These are phyloP conservation scores for Colletotrichum sp. DNA, from an alignment of 2,329 filamentous ascomycete species.

Conservation along the genomic window DNA sequence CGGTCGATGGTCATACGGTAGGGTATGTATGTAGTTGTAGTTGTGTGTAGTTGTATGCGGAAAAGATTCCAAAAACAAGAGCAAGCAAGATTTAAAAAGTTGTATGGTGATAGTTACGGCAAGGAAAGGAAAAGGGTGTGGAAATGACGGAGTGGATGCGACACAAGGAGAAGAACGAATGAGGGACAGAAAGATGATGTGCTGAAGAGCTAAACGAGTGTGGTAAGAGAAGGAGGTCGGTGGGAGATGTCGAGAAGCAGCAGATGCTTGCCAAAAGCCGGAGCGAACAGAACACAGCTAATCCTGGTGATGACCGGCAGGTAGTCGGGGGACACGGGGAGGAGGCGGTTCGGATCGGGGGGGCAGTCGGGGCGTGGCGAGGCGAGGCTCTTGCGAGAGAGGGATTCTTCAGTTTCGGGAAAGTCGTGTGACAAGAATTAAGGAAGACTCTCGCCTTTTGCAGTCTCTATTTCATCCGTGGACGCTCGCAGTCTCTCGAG, in stretches of 20 bases:
- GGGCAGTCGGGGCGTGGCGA: background rate
- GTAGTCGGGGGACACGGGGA: background rate
- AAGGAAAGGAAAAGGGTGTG: constrained; percentile 1
- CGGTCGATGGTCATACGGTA: constrained; percentile 15
- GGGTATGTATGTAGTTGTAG: background rate
- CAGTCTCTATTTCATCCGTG: constrained; percentile 10
- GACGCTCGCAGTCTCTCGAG: constrained; percentile 13
- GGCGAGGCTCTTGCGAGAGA: background rate
- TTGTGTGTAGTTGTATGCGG: background rate
- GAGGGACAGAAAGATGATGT: constrained; percentile 9
- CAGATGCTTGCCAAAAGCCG: background rate
- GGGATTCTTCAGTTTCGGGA: background rate
- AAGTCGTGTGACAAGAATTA: background rate
- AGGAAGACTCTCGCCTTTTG: background rate
- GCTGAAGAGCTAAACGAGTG: constrained; percentile 22
- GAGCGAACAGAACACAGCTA: constrained; percentile 3
- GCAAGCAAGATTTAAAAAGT: background rate
- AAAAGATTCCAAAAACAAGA: background rate
- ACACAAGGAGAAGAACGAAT: constrained; percentile 7
- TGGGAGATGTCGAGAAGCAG: constrained; percentile 18
- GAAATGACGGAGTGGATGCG: constrained; percentile 2
- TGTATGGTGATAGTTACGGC: background rate
- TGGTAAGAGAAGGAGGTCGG: constrained; percentile 20
- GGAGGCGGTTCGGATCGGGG: constrained; percentile 4
- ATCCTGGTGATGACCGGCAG: constrained; percentile 1